These are phyloP conservation scores for Tolypocladium tropicale DNA, from an alignment of 2,329 filamentous ascomycete genomes.

Conservation along the genomic window DNA sequence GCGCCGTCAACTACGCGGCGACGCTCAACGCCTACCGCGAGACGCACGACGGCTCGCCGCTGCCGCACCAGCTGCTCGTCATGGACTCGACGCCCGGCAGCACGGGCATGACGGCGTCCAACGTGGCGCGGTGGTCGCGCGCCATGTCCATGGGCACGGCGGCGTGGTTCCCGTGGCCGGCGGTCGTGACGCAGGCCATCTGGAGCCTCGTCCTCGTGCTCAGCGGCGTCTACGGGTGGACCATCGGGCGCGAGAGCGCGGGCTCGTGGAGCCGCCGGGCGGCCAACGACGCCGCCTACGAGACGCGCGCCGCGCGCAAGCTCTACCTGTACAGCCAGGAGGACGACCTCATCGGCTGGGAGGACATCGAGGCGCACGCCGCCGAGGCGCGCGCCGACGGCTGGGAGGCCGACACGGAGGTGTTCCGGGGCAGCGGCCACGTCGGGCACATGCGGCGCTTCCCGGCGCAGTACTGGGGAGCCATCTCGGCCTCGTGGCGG, in stretches of 20 bases:
- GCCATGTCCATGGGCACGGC: constrained; percentile 42
- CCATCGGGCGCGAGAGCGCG: constrained; percentile 28
- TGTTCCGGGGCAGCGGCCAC: constrained; percentile 49
- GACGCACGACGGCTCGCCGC: constrained; percentile 17
- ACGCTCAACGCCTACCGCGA: constrained; percentile 35
- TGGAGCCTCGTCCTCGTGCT: constrained; percentile 31
- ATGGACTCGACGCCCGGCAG: constrained; percentile 45
- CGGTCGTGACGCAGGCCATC: constrained; percentile 34
- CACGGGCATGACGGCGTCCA: constrained; percentile 26
- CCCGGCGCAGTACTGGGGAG: constrained; percentile 46
- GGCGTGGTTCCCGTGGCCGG: constrained; percentile 37
- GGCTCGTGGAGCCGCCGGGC: constrained; percentile 26
- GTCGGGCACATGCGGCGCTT: constrained; percentile 51
- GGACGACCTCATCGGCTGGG: constrained; percentile 44
- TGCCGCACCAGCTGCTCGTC: constrained; percentile 38
- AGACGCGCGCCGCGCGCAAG: constrained; percentile 27
- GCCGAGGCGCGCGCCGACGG: constrained; percentile 35
- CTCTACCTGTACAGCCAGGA: constrained; percentile 49
- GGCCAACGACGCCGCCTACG: constrained; percentile 25
- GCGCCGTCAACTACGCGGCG: constrained; percentile 41
- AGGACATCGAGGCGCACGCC: constrained; percentile 46
- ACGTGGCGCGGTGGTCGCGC: constrained; percentile 39
- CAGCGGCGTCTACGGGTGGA: constrained; percentile 22
- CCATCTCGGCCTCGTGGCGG: constrained; percentile 22
- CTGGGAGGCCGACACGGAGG: constrained; percentile 35